Evolutionary conservation across 139 green algal species (phyloP).

Genomic region (Chlamydomonas asymmetrica): DNA sequence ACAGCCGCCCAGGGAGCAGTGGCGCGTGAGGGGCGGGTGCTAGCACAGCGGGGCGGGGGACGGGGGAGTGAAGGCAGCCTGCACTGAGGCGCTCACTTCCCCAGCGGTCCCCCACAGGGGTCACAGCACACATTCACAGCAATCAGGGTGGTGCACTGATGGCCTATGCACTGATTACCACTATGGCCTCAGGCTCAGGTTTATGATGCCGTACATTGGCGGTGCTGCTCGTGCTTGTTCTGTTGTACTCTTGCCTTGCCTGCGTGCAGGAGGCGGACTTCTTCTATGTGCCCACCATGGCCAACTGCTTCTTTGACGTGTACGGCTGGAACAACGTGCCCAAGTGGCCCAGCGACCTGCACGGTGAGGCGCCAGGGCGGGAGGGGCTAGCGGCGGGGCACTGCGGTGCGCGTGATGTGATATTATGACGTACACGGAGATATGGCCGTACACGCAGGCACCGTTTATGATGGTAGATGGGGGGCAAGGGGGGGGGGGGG

Average conservation of each 20-base stretch:
- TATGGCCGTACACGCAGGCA: no score
- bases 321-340: conserved; percentile 44
- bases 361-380: conserved; percentile 10
- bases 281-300: conserved; percentile 58
- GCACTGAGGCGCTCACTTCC: not conserved
- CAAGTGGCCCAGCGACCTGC: conserved; percentile 30
- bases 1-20: not conserved
- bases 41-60: not conserved
- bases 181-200: not conserved
- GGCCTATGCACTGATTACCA: not conserved
- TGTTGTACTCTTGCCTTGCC: not conserved
- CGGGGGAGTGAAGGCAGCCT: not conserved
- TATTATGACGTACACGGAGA: no score
- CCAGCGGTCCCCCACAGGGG: not conserved
- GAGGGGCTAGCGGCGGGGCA: not conserved
- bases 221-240: not conserved
- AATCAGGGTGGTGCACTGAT: not conserved
- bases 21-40: not conserved
- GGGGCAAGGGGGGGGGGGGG: no score
- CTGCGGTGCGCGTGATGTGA: no score
- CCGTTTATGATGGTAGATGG: not conserved
- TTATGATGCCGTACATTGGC: not conserved
- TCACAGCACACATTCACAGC: not conserved
- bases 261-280: conserved; percentile 59
- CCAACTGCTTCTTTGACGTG: conserved; percentile 37